Evolutionary conservation across 1,284 basidiomycete species (phyloP), one percentile per base, ranked within the genome.

Genomic region (Phellinidium pouzarii): DNA sequence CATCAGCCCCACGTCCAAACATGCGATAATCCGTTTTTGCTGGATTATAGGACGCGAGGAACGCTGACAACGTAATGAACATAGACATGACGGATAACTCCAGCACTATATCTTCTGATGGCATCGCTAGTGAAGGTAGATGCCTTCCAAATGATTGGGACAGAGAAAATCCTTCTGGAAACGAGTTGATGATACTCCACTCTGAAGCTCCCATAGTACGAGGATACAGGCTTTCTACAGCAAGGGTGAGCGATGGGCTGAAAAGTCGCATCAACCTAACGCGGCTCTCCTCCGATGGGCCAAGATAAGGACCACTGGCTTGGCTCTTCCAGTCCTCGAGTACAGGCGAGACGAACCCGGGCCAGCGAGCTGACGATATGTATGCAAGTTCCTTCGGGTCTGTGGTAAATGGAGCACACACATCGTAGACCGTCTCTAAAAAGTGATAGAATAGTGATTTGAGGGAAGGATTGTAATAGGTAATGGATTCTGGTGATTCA

Each of bases 31-130:
- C 94, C 4, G 82, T 83, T 61, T 84, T 87, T 0, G 83, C 67
- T 0, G 93, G 92, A 65, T 96, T 96, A 54, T 87, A 90, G 43
- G 87, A 91, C 1, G 91, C 91, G 29, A 94, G 69, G 65, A 87
- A 96, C 0, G 87, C 79, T 0, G 92, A 88, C 6, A 95, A 67
- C 9, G 95, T 69, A 17, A 95, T 74, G 61, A 85, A 94, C 58
- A 86, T 86, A 11, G 80, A 81, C 66, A 86, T 73, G 0, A 75
- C 67, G 2, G 83, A 76, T 20, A 87, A 67, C n/a, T 59, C 41
- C 4, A 57, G 46, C 1, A 57, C 51, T 31, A 34, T 7, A 34
- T 26, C 25, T 29, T 42, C 36, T 23, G 48, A 44, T 52, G 17
- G 58, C 59, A 3, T 53, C 54, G 41, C 60, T 20, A 25, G 59